Base-by-base conservation (phyloP, 225 moss, liverwort and hornwort species). In the Polytrichum formosum region DNA sequence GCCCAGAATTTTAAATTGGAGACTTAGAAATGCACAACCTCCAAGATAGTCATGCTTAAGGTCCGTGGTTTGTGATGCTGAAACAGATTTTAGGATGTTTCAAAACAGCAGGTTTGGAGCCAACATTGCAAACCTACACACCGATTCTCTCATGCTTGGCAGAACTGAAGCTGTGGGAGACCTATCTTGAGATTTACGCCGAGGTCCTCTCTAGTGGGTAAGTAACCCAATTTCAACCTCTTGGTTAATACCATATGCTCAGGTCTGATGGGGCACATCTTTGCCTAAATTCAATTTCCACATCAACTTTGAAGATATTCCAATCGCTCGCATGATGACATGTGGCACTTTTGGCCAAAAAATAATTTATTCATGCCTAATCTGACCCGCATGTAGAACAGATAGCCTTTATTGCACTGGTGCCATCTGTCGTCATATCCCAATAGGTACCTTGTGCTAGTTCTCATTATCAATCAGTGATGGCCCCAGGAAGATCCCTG, bases 81-180 rank as follows among this genome's bases (percentile, higher is more conserved):
- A 25, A n/a, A 66, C 76, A 95, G 95, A 79, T 93, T 56, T 68
- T 91, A 70, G 78, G 61, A 55, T 80, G 67, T 68, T 77, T 83
- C 54, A 73, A 85, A 75, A 65, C 78, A 20, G 78, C 80, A 64
- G 79, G 72, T 22, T 55, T 92, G 75, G 77, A 91, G 61, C 91
- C 88, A 2, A 72, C 81, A 55, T 79, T 88, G 79, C 75, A 79
- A 54, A 65, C 81, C 2, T 92, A 80, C 28, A 88, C 75, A 69
- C 76, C 85, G 54, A 74, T 85, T 26, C 82, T 95, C 62, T 83
- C 82, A 58, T 92, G 89, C 80, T 82, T 93, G 84, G 90, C 86
- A 72, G 80, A 80, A 64, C 64, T 83, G 77, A 56, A 86, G 78
- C 77, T 88, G 29, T 92, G 91, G 92, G 92, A 84, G 67, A 69